These are phyloP conservation scores for Lippia alba DNA, from an alignment of 305 asterid species.

Conservation along the genomic window DNA sequence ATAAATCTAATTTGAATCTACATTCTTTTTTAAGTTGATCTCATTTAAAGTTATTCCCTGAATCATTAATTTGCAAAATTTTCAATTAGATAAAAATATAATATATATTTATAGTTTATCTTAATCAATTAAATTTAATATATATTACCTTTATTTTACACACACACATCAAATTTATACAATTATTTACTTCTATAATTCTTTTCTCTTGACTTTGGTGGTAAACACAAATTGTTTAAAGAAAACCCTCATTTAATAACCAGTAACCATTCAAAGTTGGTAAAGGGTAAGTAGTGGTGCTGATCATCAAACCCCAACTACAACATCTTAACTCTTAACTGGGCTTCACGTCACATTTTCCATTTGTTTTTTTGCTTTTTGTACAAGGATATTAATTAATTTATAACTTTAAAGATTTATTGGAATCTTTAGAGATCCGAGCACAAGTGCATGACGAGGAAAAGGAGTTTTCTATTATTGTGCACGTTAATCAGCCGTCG, in stretches of 20 bases:
- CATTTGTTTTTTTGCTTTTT: conserved; percentile 1
- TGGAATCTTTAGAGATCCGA: conserved; percentile 33
- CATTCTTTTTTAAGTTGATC: no score
- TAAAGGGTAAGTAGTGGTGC: not conserved
- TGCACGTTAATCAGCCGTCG: not conserved
- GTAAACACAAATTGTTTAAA: not conserved
- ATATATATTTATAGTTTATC: no score
- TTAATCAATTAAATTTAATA: no score
- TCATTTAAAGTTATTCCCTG: no score
- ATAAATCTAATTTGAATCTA: no score
- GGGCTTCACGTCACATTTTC: conserved; percentile 12
- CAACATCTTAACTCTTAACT: not conserved
- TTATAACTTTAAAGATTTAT: conserved; percentile 20
- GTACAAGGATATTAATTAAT: conserved; percentile 29
- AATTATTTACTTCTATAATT: not conserved
- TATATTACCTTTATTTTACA: no score
- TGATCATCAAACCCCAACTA: conserved; percentile 19
- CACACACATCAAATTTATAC: no score
- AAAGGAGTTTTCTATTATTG: not conserved
- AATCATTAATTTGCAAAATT: no score
- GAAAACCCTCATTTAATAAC: not conserved
- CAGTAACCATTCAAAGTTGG: not conserved
- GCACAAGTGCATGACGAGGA: not conserved
- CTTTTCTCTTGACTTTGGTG: not conserved
- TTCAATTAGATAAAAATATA: no score